Base-by-base conservation (phyloP, 345 rosid genomes). In the Populus ilicifolia region DNA sequence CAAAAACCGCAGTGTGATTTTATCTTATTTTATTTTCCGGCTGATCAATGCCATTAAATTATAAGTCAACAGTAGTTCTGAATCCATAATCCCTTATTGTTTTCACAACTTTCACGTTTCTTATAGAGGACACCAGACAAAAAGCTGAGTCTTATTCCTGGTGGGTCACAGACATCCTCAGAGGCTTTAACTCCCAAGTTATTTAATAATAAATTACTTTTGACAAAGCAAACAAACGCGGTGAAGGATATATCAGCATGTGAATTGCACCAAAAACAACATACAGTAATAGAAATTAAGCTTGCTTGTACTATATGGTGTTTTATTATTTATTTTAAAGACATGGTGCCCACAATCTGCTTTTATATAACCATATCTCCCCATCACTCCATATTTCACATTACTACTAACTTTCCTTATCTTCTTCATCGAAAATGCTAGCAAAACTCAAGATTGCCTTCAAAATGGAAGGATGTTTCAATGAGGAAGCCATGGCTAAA, bases 41-140 rank as follows among this genome's bases (percentile, higher is more conserved):
- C 10, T 1, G 9, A 4, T 33, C 36, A 33, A 39, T 8, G 43
- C 43, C 1, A 39, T 6, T 39, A 39, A 39, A 39, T 39, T 39
- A 39, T 8, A 39, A 8, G 43, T 44, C 14, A 44, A 3, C 4
- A 44, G 5, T 44, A 3, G 5, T 12, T 0, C 11, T 33, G 36
- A 33, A 33, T 33, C 36, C 36, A 33, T 33, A 4, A 39, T 9
- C 9, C 43, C 11, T 8, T 39, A 0, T 39, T 39, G 16, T 12
- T 11, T 29, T 46, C 78, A 50, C 71, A 71, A 71, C 38, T 63
- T 64, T 5, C 80, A 78, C 80, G 75, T 78, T 78, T 48, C 74
- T 75, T 14, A 50, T 5, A 46, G 4, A 7, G 20, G 76, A 61
- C 80, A 64, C 29, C 6, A 64, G n/a, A 39, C 69, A 21, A 21